A percentile compares a stretch with the other conserved stretches of the same genome.
These are phyloP conservation scores for Elaeis guineensis DNA, from an alignment of 176 grass and related monocot species.

Conservation along the genomic window DNA sequence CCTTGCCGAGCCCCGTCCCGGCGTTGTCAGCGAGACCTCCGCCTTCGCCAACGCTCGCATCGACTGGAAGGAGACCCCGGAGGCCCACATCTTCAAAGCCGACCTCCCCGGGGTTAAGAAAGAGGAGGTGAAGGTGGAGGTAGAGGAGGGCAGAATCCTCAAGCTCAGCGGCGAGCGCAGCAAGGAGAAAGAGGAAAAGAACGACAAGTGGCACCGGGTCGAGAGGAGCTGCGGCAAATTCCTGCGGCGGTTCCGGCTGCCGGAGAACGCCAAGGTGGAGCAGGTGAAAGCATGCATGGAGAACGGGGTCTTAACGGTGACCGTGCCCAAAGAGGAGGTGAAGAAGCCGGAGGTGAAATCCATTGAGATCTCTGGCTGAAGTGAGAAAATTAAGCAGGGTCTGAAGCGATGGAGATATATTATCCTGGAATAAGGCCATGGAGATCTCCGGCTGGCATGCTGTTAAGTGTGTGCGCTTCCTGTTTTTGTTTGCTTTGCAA, in stretches of 20 bases:
- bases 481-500: too few species aligned
- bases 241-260: background rate
- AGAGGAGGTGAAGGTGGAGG: slow-evolving; percentile 6
- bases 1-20: too few species aligned
- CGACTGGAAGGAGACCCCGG: slow-evolving; percentile 2
- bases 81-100: slow-evolving; percentile 4
- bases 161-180: too few species aligned
- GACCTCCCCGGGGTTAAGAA: background rate
- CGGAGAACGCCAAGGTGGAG: background rate
- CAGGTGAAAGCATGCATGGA: background rate
- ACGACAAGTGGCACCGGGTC: background rate
- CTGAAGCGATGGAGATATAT: too few species aligned
- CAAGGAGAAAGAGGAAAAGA: background rate
- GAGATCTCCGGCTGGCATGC: too few species aligned
- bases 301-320: background rate
- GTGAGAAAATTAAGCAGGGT: too few species aligned
- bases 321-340: background rate
- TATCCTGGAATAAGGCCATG: too few species aligned
- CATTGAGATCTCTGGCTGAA: slow-evolving; percentile 1
- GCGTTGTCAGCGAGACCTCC: too few species aligned
- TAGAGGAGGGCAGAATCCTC: background rate
- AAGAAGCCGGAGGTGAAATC: background rate
- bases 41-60: background rate
- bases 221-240: slow-evolving; percentile 2
- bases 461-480: too few species aligned